Base-by-base conservation (phyloP, 1,284 basidiomycete genomes). In the Irpex sp. region DNA sequence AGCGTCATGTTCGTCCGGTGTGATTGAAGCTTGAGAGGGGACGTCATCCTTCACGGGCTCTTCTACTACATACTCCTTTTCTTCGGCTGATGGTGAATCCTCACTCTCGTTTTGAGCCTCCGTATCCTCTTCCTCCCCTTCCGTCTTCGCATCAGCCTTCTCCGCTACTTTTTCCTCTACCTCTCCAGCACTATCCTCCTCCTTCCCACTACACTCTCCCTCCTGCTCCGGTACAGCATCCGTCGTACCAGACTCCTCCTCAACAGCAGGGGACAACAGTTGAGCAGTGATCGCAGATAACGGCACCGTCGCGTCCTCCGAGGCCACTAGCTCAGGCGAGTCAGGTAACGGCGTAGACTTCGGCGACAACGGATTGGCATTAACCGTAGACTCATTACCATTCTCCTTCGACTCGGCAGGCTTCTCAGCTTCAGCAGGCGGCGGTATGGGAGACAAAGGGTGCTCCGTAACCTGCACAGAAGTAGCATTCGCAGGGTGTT, bases 291-390 rank as follows among this genome's bases (percentile, higher is more conserved):
- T 60, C 40, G 59, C 59, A n/a, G 58, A n/a, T 34, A 62, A 21
- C 8, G 66, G 57, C 11, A 59, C 49, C 13, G 59, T 59, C 15
- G 57, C 40, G 5, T 62, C 62, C 6, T 61, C 59, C 1, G 66
- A 60, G 1, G 73, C 69, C 4, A 61, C 62, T 13, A 67, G 60
- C 3, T 70, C 64, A n/a, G 79, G 81, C 31, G 82, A 83, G 17
- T 75, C 76, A 2, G 82, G 81, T 7, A 82, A 70, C 8, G 85
- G 82, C 9, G 73, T 75, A 5, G 77, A 78, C 15, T 75, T 70
- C 0, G 84, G 82, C 9, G 82, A 83, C 54, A 77, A 71, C 19
- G 3, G 0, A 34, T 6, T 34, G 5, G 31, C 31, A 34, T 34
- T 34, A 6, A 34, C 31, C 31, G 31, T 34, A 6, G 31, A 34